Base-by-base conservation (phyloP, 139 green algal genomes). In the Penium margaritaceum region DNA sequence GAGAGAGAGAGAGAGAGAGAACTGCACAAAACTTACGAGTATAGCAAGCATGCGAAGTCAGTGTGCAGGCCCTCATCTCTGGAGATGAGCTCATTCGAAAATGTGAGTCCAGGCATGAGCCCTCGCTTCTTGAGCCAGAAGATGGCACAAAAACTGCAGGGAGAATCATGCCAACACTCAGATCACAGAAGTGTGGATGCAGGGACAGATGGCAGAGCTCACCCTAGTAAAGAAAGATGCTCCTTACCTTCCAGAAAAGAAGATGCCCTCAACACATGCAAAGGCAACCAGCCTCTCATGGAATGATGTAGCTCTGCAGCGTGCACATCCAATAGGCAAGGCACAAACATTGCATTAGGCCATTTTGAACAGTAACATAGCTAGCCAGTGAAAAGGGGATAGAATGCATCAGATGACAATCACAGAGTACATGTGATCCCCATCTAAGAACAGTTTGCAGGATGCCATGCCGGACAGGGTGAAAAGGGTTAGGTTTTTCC, bases 61-160 rank as follows among this genome's bases (percentile, higher is more conserved):
- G 83, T 91, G 85, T 99, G 95, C 46, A 99, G 85, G 36, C 95
- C 95, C 85, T 99, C 95, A 75, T 99, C 95, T 1, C 95, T 84
- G 32, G 80, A 90, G 82, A 99, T 99, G 69, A 99, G 90, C 82
- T 96, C 92, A 78, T 99, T 99, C 75, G 88, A 96, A 82, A 99
- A 99, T 64, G 90, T 95, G 61, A 99, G 90, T 5, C 94, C 94
- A 1, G 89, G 94, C 92, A 98, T 96, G 33, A 98, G 81, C 21
- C 90, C 88, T 21, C 95, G 87, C 91, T 99, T 99, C 89, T 97
- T 97, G 5, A 99, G 81, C 94, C 94, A 99, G 86, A 95, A 98
- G 82, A 99, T 96, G 61, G 91, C 86, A 72, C 94, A 98, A 85
- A 99, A 99, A 77, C 81, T 90, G 78, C 34, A 75, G n/a, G n/a